Evolutionary conservation across 257 asterid genomes (phyloP).

Genomic region (Galeopsis tetrahit): DNA sequence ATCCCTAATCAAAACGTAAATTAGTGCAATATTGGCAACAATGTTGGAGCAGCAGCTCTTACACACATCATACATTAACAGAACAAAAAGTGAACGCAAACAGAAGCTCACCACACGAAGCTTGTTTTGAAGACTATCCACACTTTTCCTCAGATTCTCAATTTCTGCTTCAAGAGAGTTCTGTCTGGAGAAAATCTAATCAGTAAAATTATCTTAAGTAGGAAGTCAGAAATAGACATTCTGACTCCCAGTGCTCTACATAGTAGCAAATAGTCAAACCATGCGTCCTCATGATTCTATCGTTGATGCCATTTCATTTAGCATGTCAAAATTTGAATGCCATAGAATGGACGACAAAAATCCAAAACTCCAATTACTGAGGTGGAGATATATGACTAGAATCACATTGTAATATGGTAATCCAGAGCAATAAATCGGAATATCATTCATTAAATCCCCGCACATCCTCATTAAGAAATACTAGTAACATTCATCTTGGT

Average conservation of each 20-base stretch:
- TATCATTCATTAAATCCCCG: neutral
- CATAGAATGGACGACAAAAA: neutral
- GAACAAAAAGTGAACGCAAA: conserved; percentile 16
- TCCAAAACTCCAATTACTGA: neutral
- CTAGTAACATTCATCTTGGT: neutral
- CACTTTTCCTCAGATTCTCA: conserved; percentile 62
- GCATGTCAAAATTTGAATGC: conserved; percentile 16
- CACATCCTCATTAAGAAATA: neutral
- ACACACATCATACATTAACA: conserved; percentile 19
- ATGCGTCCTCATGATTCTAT: conserved; percentile 7
- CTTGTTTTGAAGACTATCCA: conserved; percentile 72
- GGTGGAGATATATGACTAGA: neutral
- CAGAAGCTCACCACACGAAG: conserved; percentile 65
- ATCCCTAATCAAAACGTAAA: conserved; percentile 59
- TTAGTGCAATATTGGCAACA: conserved; percentile 23
- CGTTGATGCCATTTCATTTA: neutral
- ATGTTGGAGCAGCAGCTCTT: conserved; percentile 23
- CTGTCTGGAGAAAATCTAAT: conserved; percentile 80
- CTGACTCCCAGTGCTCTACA: conserved; percentile 7
- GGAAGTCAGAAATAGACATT: conserved; percentile 20
- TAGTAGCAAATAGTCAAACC: conserved; percentile 15
- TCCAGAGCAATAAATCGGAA: neutral
- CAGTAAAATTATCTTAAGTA: conserved; percentile 35
- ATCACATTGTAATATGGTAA: conserved; percentile 1
- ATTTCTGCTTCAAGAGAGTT: conserved; percentile 85